These are phyloP conservation scores for Rhizophora mangle DNA, from an alignment of 345 rosid species.

Conservation along the genomic window DNA sequence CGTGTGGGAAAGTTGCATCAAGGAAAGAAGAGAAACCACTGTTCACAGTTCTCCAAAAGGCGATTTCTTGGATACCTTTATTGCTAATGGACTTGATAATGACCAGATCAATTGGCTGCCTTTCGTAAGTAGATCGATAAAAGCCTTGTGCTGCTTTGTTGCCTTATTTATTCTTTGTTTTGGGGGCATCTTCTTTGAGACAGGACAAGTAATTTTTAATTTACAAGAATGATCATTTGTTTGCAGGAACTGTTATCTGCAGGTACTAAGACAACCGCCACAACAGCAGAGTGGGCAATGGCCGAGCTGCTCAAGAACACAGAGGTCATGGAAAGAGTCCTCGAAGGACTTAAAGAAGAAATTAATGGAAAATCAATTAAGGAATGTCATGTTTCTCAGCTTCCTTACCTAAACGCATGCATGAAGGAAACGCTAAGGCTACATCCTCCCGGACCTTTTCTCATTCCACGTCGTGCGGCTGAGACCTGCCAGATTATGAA, in stretches of 20 bases:
- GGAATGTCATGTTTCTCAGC: neutral
- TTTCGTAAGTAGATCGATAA: neutral
- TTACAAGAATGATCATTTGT: neutral
- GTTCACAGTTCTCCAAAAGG: neutral
- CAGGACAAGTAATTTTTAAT: too few relatives aligned
- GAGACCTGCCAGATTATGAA: conserved; percentile 21
- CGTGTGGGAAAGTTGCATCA: conserved; percentile 10
- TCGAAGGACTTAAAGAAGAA: conserved; percentile 6
- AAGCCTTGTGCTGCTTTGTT: neutral
- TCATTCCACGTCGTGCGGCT: conserved; percentile 8
- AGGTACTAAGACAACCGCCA: conserved; percentile 8
- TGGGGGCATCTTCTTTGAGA: neutral
- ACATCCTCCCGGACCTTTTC: conserved; percentile 18
- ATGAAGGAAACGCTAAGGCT: conserved; percentile 20
- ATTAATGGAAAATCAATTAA: neutral
- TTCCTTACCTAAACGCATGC: conserved; percentile 15
- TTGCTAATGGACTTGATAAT: conserved; percentile 12
- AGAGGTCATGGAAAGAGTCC: neutral
- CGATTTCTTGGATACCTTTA: conserved; percentile 20
- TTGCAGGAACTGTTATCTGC: conserved; percentile 13
- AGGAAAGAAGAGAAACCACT: conserved; percentile 17
- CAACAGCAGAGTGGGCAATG: conserved; percentile 15
- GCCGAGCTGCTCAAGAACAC: conserved; percentile 12
- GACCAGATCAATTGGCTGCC: conserved; percentile 19
- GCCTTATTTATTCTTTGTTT: neutral